Percentiles rank a stretch among this genome's conserved stretches.
Evolutionary conservation across 257 asterid genomes (phyloP).

Genomic region (Solanum rostratum): DNA sequence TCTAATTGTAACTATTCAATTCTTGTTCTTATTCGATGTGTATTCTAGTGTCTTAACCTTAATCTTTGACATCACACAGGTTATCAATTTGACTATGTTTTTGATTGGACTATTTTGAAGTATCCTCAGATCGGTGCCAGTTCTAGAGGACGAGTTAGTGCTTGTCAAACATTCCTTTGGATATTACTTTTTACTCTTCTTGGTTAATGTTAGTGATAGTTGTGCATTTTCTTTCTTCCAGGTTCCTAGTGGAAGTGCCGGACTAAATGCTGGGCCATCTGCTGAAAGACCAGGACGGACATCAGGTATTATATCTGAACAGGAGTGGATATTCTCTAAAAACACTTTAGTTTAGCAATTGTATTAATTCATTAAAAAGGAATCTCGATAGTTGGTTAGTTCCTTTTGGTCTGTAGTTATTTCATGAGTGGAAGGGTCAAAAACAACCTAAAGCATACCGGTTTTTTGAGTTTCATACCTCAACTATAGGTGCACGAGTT

Average conservation of each 20-base stretch:
- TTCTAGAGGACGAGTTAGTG: slow-evolving; percentile 66
- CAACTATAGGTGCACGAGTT: background rate
- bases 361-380: background rate
- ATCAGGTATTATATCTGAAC: slow-evolving; percentile 40
- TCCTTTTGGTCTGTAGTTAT: background rate
- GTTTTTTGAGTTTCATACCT: background rate
- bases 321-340: background rate
- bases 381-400: background rate
- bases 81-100: slow-evolving; percentile 90
- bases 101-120: slow-evolving; percentile 94
- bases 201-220: slow-evolving; percentile 1
- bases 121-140: slow-evolving; percentile 88
- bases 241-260: slow-evolving; percentile 58
- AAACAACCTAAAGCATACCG: background rate
- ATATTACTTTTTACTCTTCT: background rate
- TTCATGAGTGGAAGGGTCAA: background rate
- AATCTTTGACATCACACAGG: slow-evolving; percentile 31
- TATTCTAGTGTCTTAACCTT: background rate
- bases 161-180: slow-evolving; percentile 1
- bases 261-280: slow-evolving; percentile 57
- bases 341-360: background rate
- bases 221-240: slow-evolving; percentile 18
- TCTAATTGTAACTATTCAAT: background rate
- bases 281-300: slow-evolving; percentile 71
- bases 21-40: background rate